A percentile compares a stretch with the other conserved stretches of the same genome.
These are phyloP conservation scores for Fistulifera pelliculosa DNA, from an alignment of 108 stramenopile genomes.

Conservation along the genomic window DNA sequence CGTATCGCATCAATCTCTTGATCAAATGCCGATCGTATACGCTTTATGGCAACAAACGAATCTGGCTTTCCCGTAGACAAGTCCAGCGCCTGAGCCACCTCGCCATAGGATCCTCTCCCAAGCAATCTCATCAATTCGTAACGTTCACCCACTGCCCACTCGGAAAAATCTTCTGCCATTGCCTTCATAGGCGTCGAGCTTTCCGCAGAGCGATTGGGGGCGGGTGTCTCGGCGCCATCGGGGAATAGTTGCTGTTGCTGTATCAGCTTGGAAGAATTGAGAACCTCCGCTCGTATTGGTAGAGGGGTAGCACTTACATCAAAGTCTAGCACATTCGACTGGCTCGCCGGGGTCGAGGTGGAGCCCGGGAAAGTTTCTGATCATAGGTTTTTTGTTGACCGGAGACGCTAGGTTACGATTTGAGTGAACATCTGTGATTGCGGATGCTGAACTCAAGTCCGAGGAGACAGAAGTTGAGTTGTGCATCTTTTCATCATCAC, in stretches of 20 bases:
- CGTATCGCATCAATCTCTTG: conserved; percentile 87
- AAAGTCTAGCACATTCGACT: conserved; percentile 5
- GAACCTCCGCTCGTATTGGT: conserved; percentile 18
- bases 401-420: conserved; percentile 1
- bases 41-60: conserved; percentile 89
- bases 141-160: conserved; percentile 89
- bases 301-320: conserved; percentile 20
- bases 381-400: conserved; percentile 1
- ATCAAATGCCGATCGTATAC: conserved; percentile 89
- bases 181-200: not conserved
- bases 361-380: conserved; percentile 35
- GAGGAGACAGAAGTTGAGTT: conserved; percentile 9
- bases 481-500: not conserved
- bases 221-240: conserved; percentile 33
- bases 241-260: conserved; percentile 17
- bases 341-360: conserved; percentile 43
- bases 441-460: conserved; percentile 3
- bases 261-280: conserved; percentile 27
- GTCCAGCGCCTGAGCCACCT: conserved; percentile 94
- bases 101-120: conserved; percentile 93
- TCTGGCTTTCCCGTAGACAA: conserved; percentile 24
- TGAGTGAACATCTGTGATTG: not conserved
- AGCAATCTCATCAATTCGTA: conserved; percentile 80
- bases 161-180: conserved; percentile 57
- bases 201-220: conserved; percentile 10